Conservation (phyloP, 768 basidiomycete genomes). For the Lyophyllum atratum region DNA sequence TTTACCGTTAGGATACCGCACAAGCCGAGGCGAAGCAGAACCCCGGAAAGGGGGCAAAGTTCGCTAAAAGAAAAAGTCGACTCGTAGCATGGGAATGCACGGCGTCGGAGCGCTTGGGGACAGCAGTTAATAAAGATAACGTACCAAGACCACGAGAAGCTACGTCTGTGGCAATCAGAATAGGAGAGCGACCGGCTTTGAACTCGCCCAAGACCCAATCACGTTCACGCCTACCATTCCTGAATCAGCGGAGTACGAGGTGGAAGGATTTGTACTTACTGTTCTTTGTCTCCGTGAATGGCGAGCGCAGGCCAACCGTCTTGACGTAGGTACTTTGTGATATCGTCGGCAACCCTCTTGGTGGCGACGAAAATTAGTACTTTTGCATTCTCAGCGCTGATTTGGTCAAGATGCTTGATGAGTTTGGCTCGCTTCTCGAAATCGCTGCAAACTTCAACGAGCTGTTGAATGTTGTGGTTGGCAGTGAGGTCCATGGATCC, state of each 20-base stretch:
- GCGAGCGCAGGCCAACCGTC: conserved; percentile 99
- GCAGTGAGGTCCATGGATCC: conserved; percentile 98
- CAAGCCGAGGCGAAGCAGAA: conserved; percentile 22
- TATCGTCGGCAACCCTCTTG: conserved; percentile 96
- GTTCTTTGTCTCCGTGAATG: conserved; percentile 99
- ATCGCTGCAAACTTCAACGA: conserved; percentile 95
- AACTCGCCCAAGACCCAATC: conserved; percentile 99
- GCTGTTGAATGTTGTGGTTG: conserved; percentile 96
- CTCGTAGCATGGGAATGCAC: conserved; percentile 25
- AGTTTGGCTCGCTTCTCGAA: conserved; percentile 97
- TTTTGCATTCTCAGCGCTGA: conserved; percentile 96
- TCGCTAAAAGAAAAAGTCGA: conserved; percentile 18
- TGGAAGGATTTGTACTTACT: conserved; percentile 52
- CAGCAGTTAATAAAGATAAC: conserved; percentile 64
- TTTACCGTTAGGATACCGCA: conserved; percentile 28
- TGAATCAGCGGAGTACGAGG: background rate
- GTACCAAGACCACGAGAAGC: conserved; percentile 99
- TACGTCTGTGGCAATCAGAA: conserved; percentile 98
- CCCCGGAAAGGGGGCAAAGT: conserved; percentile 16
- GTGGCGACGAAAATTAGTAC: conserved; percentile 98
- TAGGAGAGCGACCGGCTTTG: conserved; percentile 96
- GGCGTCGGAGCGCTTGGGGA: conserved; percentile 47
- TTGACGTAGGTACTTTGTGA: conserved; percentile 95
- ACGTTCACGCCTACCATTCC: conserved; percentile 76
- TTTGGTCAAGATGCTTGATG: conserved; percentile 95